A percentile compares a stretch with the other conserved stretches of the same genome.
Conservation (phyloP, 257 asterid species). For the Scutellaria minor region DNA sequence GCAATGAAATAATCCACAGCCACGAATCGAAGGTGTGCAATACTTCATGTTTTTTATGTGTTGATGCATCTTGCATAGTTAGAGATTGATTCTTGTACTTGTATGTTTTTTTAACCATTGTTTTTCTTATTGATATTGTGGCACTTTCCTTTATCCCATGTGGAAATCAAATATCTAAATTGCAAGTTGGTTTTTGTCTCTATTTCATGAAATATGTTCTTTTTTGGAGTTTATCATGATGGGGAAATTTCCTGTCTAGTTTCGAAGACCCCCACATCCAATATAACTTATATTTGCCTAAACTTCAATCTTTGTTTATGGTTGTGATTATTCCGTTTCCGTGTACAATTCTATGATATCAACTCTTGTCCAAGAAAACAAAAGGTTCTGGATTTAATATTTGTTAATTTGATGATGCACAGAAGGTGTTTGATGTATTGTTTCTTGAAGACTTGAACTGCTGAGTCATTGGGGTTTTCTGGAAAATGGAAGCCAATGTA, state of each 20-base stretch:
- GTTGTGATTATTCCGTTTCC: conserved; percentile 2
- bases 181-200: conserved; percentile 21
- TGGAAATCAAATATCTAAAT: conserved; percentile 17
- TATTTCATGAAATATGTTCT: background rate
- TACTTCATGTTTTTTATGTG: background rate
- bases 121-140: background rate
- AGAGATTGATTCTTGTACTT: conserved; percentile 15
- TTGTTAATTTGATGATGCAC: background rate
- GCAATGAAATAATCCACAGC: too few relatives aligned
- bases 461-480: background rate
- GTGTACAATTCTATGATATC: conserved; percentile 5
- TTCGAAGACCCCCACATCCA: background rate
- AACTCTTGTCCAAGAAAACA: background rate
- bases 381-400: background rate
- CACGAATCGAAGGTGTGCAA: too few relatives aligned
- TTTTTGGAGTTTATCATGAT: conserved; percentile 6
- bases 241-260: conserved; percentile 20
- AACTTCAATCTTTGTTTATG: conserved; percentile 19
- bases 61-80: conserved; percentile 17
- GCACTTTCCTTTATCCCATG: conserved; percentile 13
- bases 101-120: background rate
- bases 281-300: background rate
- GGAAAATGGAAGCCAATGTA: conserved; percentile 27
- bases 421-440: conserved; percentile 22
- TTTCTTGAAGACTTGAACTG: conserved; percentile 34